Percentiles rank a stretch among this genome's conserved stretches.
Conservation (phyloP, 1,139 yeast species). For the Casaregolazyma suthepensis region DNA sequence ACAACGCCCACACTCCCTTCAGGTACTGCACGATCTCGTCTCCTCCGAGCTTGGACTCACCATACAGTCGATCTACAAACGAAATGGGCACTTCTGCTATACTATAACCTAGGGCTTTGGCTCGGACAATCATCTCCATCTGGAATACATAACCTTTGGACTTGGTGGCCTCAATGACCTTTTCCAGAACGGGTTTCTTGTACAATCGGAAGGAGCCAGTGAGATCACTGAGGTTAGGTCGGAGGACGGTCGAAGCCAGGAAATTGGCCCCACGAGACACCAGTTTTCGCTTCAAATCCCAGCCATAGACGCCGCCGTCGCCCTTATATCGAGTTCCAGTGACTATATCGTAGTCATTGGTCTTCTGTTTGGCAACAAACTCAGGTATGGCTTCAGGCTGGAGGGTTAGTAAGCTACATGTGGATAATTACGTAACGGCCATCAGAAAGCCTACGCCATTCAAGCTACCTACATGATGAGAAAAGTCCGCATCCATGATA, state of each 20-base stretch:
- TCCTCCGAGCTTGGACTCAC: conserved; percentile 77
- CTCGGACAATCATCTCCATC: conserved; percentile 88
- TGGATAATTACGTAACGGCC: neutral
- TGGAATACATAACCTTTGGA: conserved; percentile 83
- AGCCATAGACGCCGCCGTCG: conserved; percentile 77
- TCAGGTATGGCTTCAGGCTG: conserved; percentile 73
- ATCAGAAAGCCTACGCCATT: too few relatives aligned
- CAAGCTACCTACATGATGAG: conserved; percentile 41
- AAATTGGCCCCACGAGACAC: conserved; percentile 80
- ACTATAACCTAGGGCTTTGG: conserved; percentile 61
- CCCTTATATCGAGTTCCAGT: conserved; percentile 85
- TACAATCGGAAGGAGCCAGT: conserved; percentile 77
- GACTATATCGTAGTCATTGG: conserved; percentile 63
- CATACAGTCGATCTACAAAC: conserved; percentile 75
- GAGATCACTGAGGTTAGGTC: conserved; percentile 70
- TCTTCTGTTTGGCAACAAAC: conserved; percentile 64
- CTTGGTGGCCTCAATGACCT: conserved; percentile 62
- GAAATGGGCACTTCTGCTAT: conserved; percentile 79
- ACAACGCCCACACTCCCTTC: conserved; percentile 69
- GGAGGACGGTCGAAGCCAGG: conserved; percentile 62
- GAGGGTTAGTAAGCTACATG: neutral
- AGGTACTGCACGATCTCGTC: conserved; percentile 75
- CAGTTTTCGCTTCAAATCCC: conserved; percentile 78
- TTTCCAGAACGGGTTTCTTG: conserved; percentile 61
- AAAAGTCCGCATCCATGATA: conserved; percentile 83